These are phyloP conservation scores for Eimeria necatrix DNA, from an alignment of 169 alveolate species.

Conservation along the genomic window DNA sequence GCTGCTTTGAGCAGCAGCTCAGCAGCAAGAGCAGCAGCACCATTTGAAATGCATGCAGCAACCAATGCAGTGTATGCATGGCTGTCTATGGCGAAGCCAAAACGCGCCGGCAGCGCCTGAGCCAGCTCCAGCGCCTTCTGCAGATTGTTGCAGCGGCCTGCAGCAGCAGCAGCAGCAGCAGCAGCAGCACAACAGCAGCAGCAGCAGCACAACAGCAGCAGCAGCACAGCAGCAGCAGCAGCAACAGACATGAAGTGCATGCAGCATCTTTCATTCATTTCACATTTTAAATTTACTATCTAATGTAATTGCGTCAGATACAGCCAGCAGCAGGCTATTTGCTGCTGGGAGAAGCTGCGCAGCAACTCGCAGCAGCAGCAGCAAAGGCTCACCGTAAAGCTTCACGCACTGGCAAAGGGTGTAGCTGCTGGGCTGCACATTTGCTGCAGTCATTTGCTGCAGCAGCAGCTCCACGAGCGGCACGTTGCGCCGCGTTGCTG, in stretches of 20 bases:
- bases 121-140: conserved; percentile 86
- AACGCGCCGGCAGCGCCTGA: conserved; percentile 83
- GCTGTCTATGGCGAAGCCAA: conserved; percentile 84
- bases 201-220: too few relatives aligned
- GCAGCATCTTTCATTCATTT: too few relatives aligned
- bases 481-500: conserved; percentile 14
- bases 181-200: too few relatives aligned
- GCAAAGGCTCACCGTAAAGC: conserved; percentile 20
- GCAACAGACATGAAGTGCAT: too few relatives aligned
- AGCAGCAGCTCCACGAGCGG: conserved; percentile 32
- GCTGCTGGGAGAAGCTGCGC: too few relatives aligned
- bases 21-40: conserved; percentile 31
- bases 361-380: too few relatives aligned
- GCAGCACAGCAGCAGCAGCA: too few relatives aligned
- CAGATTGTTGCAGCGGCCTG: conserved; percentile 83
- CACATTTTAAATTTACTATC: too few relatives aligned
- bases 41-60: conserved; percentile 88
- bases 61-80: conserved; percentile 90
- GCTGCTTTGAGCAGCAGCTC: conserved; percentile 29
- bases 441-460: background rate
- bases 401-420: conserved; percentile 83
- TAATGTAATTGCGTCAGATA: too few relatives aligned
- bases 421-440: conserved; percentile 89
- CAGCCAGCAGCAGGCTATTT: too few relatives aligned
- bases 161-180: background rate